Percentiles rank a stretch among this genome's conserved stretches.
These are phyloP conservation scores for Russula earlei DNA, from an alignment of 768 basidiomycete genomes.

Conservation along the genomic window DNA sequence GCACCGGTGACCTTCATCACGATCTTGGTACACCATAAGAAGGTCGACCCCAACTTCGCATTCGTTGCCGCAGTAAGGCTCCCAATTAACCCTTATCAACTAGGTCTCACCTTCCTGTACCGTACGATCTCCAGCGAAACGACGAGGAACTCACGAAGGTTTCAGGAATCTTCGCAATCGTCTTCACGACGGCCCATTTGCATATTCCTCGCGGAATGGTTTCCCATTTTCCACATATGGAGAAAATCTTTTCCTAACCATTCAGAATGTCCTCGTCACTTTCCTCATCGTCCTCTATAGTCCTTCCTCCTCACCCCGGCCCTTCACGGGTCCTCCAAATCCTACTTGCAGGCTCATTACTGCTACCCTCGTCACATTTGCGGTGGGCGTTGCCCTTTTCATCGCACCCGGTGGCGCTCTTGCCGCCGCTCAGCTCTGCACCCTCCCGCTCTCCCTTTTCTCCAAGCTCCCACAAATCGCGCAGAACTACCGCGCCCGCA, in stretches of 20 bases:
- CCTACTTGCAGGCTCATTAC: conserved; percentile 26
- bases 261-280: conserved; percentile 84
- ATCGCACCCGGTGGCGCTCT: conserved; percentile 41
- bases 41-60: conserved; percentile 52
- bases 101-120: neutral
- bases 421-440: conserved; percentile 67
- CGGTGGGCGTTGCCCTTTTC: conserved; percentile 35
- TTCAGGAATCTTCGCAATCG: conserved; percentile 25
- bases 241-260: conserved; percentile 88
- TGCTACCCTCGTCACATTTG: conserved; percentile 28
- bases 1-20: conserved; percentile 30
- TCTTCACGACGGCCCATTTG: conserved; percentile 41
- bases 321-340: conserved; percentile 20
- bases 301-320: conserved; percentile 27
- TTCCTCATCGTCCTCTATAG: conserved; percentile 72
- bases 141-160: conserved; percentile 38
- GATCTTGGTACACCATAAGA: conserved; percentile 35
- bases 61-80: conserved; percentile 32
- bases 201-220: conserved; percentile 73
- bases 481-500: conserved; percentile 62
- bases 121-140: conserved; percentile 29
- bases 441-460: conserved; percentile 84
- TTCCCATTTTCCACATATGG: conserved; percentile 98
- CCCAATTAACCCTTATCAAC: neutral
- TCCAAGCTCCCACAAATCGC: conserved; percentile 92